phyloP scores from a whole-genome alignment of 805 yeast species.

The Ogataea pilisensis region DNA sequence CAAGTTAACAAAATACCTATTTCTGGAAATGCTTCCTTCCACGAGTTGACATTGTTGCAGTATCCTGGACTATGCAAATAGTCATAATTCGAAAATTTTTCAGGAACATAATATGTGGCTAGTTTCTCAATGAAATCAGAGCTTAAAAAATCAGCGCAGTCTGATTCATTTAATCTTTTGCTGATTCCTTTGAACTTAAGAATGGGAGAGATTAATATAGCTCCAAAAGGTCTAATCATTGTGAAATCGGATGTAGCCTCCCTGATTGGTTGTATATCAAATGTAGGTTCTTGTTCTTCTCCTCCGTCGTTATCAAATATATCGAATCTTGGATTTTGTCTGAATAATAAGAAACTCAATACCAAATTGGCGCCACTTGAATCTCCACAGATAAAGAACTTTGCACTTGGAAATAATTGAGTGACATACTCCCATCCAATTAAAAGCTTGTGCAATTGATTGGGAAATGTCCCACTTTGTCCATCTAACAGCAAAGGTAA shows the following conservation, averaged over 20 bases:
- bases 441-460: constrained; percentile 26
- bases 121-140: constrained; percentile 14
- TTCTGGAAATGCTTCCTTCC: constrained; percentile 39
- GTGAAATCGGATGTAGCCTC: constrained; percentile 12
- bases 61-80: constrained; percentile 32
- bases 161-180: constrained; percentile 9
- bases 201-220: constrained; percentile 26
- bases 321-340: constrained; percentile 29
- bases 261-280: neutral
- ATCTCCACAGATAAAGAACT: constrained; percentile 39
- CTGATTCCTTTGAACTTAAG: constrained; percentile 15
- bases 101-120: constrained; percentile 13
- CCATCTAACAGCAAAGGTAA: constrained; percentile 13
- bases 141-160: constrained; percentile 17
- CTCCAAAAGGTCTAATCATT: constrained; percentile 21
- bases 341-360: constrained; percentile 34
- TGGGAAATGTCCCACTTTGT: constrained; percentile 16
- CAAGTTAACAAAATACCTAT: constrained; percentile 38
- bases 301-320: constrained; percentile 8
- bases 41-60: constrained; percentile 29
- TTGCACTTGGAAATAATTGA: constrained; percentile 22
- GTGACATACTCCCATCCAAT: constrained; percentile 32
- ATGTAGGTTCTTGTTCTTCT: neutral
- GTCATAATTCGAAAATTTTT: constrained; percentile 12
- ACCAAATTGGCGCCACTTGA: constrained; percentile 46